Evolutionary conservation across 169 alveolate species (phyloP).

Genomic region (Babesia ovata): DNA sequence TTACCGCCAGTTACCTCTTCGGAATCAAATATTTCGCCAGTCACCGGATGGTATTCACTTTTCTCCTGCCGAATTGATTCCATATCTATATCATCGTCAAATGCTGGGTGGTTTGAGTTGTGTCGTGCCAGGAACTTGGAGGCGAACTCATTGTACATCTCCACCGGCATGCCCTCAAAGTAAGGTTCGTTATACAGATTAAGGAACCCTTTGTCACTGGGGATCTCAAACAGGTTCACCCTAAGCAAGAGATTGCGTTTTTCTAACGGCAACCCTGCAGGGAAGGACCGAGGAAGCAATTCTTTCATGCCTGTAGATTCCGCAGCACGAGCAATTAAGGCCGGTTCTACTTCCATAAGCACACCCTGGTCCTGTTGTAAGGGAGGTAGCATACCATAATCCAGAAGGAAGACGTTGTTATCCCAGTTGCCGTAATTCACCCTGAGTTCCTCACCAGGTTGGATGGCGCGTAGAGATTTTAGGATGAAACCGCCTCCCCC

Average conservation of each 20-base stretch:
- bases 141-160: conserved; percentile 41
- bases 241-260: conserved; percentile 31
- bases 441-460: conserved; percentile 40
- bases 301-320: conserved; percentile 4
- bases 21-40: neutral
- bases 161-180: conserved; percentile 64
- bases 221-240: conserved; percentile 48
- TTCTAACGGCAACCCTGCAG: conserved; percentile 62
- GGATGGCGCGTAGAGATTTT: conserved; percentile 8
- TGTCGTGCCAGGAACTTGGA: conserved; percentile 38
- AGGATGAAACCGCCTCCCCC: conserved; percentile 10
- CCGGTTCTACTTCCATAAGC: conserved; percentile 54
- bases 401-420: conserved; percentile 47
- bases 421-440: conserved; percentile 52
- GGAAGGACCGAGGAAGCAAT: conserved; percentile 49
- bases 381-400: conserved; percentile 58
- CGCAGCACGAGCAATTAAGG: conserved; percentile 39
- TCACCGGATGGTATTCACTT: neutral
- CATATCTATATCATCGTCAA: conserved; percentile 6
- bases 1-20: neutral
- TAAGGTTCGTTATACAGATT: conserved; percentile 52
- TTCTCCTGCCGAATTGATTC: conserved; percentile 14
- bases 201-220: conserved; percentile 29
- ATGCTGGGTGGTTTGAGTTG: neutral
- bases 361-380: conserved; percentile 33